Evolutionary conservation across 2,329 filamentous ascomycete genomes (phyloP).

Genomic region (Rhinocladiella mackenziei): DNA sequence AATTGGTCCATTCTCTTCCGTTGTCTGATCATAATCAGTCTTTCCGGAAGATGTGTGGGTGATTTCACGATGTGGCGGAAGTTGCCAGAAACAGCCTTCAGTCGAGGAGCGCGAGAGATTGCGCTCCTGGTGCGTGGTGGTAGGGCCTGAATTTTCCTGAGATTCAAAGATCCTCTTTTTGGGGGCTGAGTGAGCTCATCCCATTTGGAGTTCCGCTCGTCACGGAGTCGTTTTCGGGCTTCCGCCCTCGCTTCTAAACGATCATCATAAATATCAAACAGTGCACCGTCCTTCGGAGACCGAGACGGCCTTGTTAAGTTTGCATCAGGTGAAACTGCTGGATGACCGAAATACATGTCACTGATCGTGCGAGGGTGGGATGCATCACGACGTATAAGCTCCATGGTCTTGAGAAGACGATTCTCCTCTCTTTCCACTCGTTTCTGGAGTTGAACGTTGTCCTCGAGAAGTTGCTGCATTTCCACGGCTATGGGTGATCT

Average conservation of each 20-base stretch:
- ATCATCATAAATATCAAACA: constrained; percentile 1
- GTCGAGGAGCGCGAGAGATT: neutral
- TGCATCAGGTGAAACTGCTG: neutral
- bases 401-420: constrained; percentile 3
- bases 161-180: neutral
- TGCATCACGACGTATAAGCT: constrained; percentile 6
- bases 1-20: too few relatives aligned
- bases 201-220: neutral
- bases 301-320: constrained; percentile 3
- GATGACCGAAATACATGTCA: constrained; percentile 10
- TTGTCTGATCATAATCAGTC: too few relatives aligned
- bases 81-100: too few relatives aligned
- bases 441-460: neutral
- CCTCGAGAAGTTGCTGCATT: neutral
- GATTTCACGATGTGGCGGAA: too few relatives aligned
- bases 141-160: too few relatives aligned
- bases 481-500: neutral
- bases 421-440: constrained; percentile 1
- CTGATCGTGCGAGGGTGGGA: constrained; percentile 5
- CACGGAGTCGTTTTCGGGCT: neutral
- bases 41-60: neutral
- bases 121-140: neutral
- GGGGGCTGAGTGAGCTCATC: neutral
- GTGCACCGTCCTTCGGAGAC: neutral
- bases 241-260: constrained; percentile 4